Conservation (phyloP, 2,329 filamentous ascomycete genomes). For the Huntiella moniliformis region DNA sequence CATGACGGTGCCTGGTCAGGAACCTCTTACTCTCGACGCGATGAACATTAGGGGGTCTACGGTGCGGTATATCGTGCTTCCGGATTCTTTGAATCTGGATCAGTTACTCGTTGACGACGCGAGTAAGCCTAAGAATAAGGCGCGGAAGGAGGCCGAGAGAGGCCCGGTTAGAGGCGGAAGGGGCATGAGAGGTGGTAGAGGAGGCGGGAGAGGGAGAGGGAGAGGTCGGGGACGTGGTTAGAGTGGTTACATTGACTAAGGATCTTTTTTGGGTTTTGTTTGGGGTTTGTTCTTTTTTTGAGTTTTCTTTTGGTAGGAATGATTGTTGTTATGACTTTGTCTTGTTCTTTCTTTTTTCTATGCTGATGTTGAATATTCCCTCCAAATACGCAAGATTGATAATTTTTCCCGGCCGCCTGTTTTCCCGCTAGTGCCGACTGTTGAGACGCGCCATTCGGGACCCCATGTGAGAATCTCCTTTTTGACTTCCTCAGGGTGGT, state of each 20-base stretch:
- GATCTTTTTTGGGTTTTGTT: too few species aligned
- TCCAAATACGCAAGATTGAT: constrained; percentile 74
- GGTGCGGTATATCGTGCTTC: constrained; percentile 90
- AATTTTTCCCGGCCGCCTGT: constrained; percentile 89
- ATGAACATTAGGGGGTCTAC: constrained; percentile 95
- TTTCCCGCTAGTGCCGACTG: constrained; percentile 66
- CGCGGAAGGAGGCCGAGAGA: constrained; percentile 67
- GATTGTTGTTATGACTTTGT: not conserved
- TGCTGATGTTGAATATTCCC: constrained; percentile 19
- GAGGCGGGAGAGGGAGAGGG: constrained; percentile 32
- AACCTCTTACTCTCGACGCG: constrained; percentile 73
- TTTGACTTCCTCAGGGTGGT: constrained; percentile 62
- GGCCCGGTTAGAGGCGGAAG: constrained; percentile 30
- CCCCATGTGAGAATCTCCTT: constrained; percentile 36
- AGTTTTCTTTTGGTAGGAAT: not conserved
- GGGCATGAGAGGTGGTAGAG: constrained; percentile 33
- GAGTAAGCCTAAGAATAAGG: constrained; percentile 99
- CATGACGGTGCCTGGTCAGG: constrained; percentile 80
- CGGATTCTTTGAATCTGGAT: constrained; percentile 85
- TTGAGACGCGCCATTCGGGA: constrained; percentile 50
- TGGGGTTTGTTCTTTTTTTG: not conserved
- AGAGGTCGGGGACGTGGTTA: constrained; percentile 22
- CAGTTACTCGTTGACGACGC: constrained; percentile 90
- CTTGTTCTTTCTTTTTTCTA: constrained; percentile 1
- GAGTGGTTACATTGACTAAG: too few species aligned